These are phyloP conservation scores for Beverwykella pulmonaria DNA, from an alignment of 495 filamentous ascomycete genomes.

Conservation along the genomic window DNA sequence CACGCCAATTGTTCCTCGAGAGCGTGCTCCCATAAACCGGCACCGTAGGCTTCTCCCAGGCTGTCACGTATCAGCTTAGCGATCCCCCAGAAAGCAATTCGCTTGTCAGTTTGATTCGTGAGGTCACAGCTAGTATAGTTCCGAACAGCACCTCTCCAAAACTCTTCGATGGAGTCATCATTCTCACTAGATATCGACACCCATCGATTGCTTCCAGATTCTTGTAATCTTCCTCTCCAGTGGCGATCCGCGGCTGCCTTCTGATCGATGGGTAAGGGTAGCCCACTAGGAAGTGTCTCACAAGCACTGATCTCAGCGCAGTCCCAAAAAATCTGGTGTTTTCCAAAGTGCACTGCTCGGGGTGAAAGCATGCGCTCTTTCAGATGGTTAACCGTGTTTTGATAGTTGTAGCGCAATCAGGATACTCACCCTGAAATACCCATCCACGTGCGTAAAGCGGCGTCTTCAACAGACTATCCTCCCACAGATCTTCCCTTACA, in stretches of 20 bases:
- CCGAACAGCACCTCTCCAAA: constrained; percentile 2
- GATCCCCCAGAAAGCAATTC: constrained; percentile 8
- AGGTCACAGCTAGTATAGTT: constrained; percentile 11
- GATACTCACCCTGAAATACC: constrained; percentile 10
- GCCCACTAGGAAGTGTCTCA: constrained; percentile 1
- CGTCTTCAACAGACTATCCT: not conserved
- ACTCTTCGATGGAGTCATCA: not conserved
- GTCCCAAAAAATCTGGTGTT: constrained; percentile 16
- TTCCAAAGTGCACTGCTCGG: constrained; percentile 1
- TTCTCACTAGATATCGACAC: not conserved
- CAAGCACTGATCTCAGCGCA: not conserved
- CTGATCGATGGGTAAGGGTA: not conserved
- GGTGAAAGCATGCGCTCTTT: constrained; percentile 15
- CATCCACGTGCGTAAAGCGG: constrained; percentile 8
- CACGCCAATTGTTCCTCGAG: constrained; percentile 12
- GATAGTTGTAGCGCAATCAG: not conserved
- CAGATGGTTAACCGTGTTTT: not conserved
- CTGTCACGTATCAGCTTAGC: constrained; percentile 12
- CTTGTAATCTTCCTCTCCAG: constrained; percentile 6
- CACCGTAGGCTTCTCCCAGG: not conserved
- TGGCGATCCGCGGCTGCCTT: not conserved
- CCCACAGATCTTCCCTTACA: not conserved
- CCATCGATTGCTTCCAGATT: not conserved
- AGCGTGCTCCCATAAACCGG: not conserved
- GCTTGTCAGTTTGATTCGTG: constrained; percentile 7